Evolutionary conservation across 2,329 filamentous ascomycete species (phyloP).

Genomic region (Stachybotrys chlorohalonatus): DNA sequence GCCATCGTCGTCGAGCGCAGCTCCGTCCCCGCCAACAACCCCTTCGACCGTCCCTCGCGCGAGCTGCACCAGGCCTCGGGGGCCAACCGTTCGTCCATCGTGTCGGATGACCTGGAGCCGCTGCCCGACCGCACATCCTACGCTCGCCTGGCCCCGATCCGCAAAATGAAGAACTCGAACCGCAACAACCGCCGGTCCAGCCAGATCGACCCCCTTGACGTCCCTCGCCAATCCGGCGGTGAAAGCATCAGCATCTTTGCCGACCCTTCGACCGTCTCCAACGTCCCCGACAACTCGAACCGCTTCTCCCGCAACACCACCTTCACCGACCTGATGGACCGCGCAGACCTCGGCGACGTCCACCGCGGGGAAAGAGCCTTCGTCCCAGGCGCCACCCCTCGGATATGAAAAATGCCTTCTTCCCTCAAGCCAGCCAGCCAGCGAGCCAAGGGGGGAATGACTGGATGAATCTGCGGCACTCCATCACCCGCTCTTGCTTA

Average conservation of each 20-base stretch:
- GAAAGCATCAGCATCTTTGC: conserved; percentile 46
- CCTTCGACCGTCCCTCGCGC: conserved; percentile 23
- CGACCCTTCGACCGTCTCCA: conserved; percentile 32
- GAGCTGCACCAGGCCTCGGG: conserved; percentile 7
- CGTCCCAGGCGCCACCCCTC: conserved; percentile 27
- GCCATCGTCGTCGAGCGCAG: conserved; percentile 10
- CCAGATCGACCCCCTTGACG: conserved; percentile 19
- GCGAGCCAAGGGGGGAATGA: background rate
- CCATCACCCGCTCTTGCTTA: background rate
- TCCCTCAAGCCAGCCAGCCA: background rate
- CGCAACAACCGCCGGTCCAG: conserved; percentile 13
- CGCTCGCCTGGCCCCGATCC: conserved; percentile 24
- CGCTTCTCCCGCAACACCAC: conserved; percentile 30
- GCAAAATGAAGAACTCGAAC: conserved; percentile 25
- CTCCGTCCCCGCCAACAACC: conserved; percentile 21
- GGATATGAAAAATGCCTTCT: conserved; percentile 10
- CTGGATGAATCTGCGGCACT: too few relatives aligned
- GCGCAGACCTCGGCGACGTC: conserved; percentile 32
- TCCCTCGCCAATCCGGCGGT: conserved; percentile 33
- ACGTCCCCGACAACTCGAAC: conserved; percentile 5
- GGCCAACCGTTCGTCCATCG: conserved; percentile 10
- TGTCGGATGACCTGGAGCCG: conserved; percentile 14
- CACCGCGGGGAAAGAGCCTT: conserved; percentile 28
- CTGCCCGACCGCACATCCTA: conserved; percentile 16
- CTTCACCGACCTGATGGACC: conserved; percentile 45